Evolutionary conservation across 179 eudicot species (phyloP).

Genomic region (Actinidia chinensis): DNA sequence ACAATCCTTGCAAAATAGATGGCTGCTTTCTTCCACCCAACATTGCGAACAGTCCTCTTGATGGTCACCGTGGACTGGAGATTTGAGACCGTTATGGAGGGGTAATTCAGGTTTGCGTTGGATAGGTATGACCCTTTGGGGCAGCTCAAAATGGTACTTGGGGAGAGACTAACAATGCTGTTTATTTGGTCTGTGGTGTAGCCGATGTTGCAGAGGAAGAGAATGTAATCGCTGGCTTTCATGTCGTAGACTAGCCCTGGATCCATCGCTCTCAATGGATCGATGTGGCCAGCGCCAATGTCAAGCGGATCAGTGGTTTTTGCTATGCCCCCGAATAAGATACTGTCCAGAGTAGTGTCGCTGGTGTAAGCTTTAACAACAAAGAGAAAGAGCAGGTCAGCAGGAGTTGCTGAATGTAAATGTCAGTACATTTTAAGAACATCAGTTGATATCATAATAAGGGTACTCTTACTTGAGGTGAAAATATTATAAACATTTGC

Average conservation of each 20-base stretch:
- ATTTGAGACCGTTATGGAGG: slow-evolving; percentile 39
- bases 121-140: slow-evolving; percentile 13
- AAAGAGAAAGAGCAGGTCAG: not conserved
- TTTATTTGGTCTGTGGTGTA: slow-evolving; percentile 33
- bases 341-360: slow-evolving; percentile 35
- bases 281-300: slow-evolving; percentile 47
- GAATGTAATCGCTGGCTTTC: slow-evolving; percentile 36
- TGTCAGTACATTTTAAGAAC: no score
- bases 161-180: slow-evolving; percentile 16
- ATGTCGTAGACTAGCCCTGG: slow-evolving; percentile 52
- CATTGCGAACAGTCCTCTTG: slow-evolving; percentile 40
- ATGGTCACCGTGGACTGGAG: slow-evolving; percentile 37
- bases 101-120: slow-evolving; percentile 39
- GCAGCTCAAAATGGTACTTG: slow-evolving; percentile 17
- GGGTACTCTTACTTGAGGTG: no score
- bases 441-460: no score
- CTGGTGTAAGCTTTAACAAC: slow-evolving; percentile 31
- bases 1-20: slow-evolving; percentile 33
- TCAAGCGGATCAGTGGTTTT: slow-evolving; percentile 41
- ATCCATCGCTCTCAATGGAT: slow-evolving; percentile 46
- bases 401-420: not conserved
- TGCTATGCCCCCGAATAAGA: slow-evolving; percentile 31
- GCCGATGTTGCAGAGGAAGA: slow-evolving; percentile 50
- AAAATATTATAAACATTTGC: no score
- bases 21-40: slow-evolving; percentile 29